A percentile compares a stretch with the other conserved stretches of the same genome.
Conservation (phyloP, 2,329 filamentous ascomycete genomes). For the Paecilomyces sp. region DNA sequence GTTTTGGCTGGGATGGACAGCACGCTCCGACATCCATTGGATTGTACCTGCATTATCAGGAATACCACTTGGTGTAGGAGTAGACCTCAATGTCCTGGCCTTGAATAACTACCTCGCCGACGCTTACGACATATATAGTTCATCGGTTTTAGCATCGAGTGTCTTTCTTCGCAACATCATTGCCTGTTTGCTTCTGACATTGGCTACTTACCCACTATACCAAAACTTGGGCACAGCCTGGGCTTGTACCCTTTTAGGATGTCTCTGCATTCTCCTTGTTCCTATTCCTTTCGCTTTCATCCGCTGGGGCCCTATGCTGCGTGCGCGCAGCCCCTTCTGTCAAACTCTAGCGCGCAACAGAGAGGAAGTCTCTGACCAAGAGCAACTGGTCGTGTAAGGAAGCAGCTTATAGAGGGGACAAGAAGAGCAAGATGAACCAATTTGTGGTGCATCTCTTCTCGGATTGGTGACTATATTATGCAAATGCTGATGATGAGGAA, state of each 20-base stretch:
- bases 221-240: conserved; percentile 30
- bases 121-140: conserved; percentile 60
- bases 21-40: conserved; percentile 43
- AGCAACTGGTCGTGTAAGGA: background rate
- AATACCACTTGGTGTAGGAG: conserved; percentile 55
- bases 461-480: background rate
- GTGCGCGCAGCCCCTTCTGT: conserved; percentile 23
- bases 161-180: conserved; percentile 44
- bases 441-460: background rate
- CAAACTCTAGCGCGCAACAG: conserved; percentile 12
- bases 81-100: conserved; percentile 57
- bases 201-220: conserved; percentile 38
- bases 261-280: conserved; percentile 29
- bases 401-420: background rate
- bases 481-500: background rate
- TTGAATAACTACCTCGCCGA: conserved; percentile 60
- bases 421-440: background rate
- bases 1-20: conserved; percentile 56
- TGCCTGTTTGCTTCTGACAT: conserved; percentile 48
- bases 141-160: conserved; percentile 48
- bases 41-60: conserved; percentile 54
- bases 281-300: conserved; percentile 36
- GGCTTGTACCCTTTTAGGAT: conserved; percentile 35
- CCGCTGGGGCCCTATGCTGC: conserved; percentile 13
- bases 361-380: background rate